Evolutionary conservation across 2,329 filamentous ascomycete genomes (phyloP).

Genomic region (Colletotrichum godetiae): DNA sequence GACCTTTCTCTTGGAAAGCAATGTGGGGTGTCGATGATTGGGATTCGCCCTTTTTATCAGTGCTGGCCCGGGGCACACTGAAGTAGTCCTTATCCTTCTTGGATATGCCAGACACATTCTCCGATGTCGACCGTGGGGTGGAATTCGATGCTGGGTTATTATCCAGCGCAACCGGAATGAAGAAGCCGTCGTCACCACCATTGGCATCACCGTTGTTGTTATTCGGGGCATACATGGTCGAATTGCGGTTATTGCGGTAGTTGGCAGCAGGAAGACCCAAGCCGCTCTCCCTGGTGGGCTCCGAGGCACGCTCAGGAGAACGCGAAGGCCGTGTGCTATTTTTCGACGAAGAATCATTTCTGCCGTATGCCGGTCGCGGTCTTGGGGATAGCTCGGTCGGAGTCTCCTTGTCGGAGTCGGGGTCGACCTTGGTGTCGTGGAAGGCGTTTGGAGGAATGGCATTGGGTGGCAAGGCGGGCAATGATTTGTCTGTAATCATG

Average conservation of each 20-base stretch:
- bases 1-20: slow-evolving; percentile 87
- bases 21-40: slow-evolving; percentile 83
- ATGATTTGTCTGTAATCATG: slow-evolving; percentile 87
- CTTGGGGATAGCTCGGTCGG: slow-evolving; percentile 77
- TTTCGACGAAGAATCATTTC: slow-evolving; percentile 66
- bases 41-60: slow-evolving; percentile 61
- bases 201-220: slow-evolving; percentile 47
- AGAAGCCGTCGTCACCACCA: slow-evolving; percentile 71
- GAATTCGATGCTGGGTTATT: slow-evolving; percentile 69
- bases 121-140: slow-evolving; percentile 66
- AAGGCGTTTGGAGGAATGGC: slow-evolving; percentile 73
- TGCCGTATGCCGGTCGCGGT: slow-evolving; percentile 63
- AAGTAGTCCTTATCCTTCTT: slow-evolving; percentile 73
- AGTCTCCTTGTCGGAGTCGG: slow-evolving; percentile 68
- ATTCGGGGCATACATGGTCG: slow-evolving; percentile 68
- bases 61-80: slow-evolving; percentile 53
- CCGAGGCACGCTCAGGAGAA: slow-evolving; percentile 64
- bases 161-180: slow-evolving; percentile 81
- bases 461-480: slow-evolving; percentile 88
- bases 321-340: slow-evolving; percentile 63
- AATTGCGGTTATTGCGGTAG: slow-evolving; percentile 83
- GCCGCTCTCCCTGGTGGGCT: slow-evolving; percentile 64
- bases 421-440: slow-evolving; percentile 67
- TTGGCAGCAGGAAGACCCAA: slow-evolving; percentile 79
- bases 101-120: slow-evolving; percentile 55